Base-by-base conservation (phyloP, 148 eudicot species). In the Cornus kousa region DNA sequence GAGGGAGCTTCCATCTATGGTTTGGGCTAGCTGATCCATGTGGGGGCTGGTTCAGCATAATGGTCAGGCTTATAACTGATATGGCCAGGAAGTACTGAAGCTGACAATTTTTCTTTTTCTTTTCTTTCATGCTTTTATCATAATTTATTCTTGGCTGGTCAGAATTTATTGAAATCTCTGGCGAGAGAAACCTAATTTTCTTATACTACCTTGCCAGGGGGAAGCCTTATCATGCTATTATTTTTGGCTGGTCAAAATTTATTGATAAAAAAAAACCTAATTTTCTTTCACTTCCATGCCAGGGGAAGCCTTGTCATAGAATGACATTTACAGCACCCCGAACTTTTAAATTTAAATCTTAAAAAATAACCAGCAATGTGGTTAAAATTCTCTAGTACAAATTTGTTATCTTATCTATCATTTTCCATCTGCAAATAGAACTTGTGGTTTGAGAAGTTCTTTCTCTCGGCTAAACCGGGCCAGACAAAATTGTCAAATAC, bases 1-100 rank as follows among this genome's bases (percentile, higher is more conserved):
- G 84, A 82, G 28, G 77, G 72, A 78, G 82, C 81, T 73, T 60
- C 35, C 50, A 33, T 48, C 68, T 78, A 35, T 32, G 73, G 74
- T 72, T 73, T 40, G 68, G 77, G 66, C 70, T 57, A 70, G 62
- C 79, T 67, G 68, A 39, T 74, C 46, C 77, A 72, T 28, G 48
- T 37, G 37, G 0, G 62, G 39, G 77, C 68, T 0, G 40, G 82
- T 68, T 68, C 78, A 32, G 55, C 39, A 40, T 67, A n/a, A 53
- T 80, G 75, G 68, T 40, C 60, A 62, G 66, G 32, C 48, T 67
- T 32, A 0, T 77, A 3, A 68, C 22, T 77, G 66, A 5, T 31
- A 39, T 23, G 70, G 79, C 37, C 23, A 66, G 79, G 64, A 67
- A 67, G 72, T 46, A 48, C 43, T 5, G 39, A 31, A 67, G 17